Percentiles rank a stretch among this genome's conserved stretches.
Conservation (phyloP, 768 basidiomycete species). For the Mycena galopus region DNA sequence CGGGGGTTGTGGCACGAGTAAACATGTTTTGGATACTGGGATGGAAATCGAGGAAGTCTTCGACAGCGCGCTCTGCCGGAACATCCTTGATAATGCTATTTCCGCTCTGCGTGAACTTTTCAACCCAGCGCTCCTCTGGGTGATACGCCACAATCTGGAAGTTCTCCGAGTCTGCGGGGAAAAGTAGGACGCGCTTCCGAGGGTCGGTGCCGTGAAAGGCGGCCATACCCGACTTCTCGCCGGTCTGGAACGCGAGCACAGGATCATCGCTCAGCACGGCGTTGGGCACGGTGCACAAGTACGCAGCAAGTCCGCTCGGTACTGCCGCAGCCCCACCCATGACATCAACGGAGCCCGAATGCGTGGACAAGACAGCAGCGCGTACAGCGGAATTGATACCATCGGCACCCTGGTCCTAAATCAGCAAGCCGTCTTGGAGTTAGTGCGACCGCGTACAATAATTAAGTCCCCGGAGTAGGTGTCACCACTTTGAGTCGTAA, state of each 20-base stretch:
- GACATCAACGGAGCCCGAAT: constrained; percentile 14
- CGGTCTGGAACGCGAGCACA: constrained; percentile 27
- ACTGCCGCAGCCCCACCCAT: constrained; percentile 13
- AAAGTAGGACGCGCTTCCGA: constrained; percentile 17
- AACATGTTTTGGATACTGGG: constrained; percentile 26
- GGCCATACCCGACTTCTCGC: constrained; percentile 26
- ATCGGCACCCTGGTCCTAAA: constrained; percentile 27
- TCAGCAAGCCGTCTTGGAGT: not conserved
- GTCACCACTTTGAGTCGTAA: constrained; percentile 28
- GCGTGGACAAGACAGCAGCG: constrained; percentile 24
- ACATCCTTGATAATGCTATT: constrained; percentile 32
- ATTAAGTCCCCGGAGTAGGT: constrained; percentile 30
- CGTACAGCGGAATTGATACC: constrained; percentile 36
- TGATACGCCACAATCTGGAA: constrained; percentile 35
- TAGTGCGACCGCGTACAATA: constrained; percentile 18
- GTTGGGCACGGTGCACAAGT: constrained; percentile 31
- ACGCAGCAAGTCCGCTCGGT: constrained; percentile 31
- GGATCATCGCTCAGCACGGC: constrained; percentile 20
- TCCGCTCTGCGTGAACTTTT: constrained; percentile 18
- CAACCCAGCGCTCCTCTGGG: constrained; percentile 27
- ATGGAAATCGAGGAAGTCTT: constrained; percentile 30
- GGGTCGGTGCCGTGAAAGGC: constrained; percentile 13
- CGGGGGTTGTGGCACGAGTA: constrained; percentile 11
- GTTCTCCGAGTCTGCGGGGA: constrained; percentile 27
- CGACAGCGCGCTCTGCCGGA: constrained; percentile 14